Base-by-base conservation (phyloP, 2,329 filamentous ascomycete species). In the Trichoderma endophyticum region DNA sequence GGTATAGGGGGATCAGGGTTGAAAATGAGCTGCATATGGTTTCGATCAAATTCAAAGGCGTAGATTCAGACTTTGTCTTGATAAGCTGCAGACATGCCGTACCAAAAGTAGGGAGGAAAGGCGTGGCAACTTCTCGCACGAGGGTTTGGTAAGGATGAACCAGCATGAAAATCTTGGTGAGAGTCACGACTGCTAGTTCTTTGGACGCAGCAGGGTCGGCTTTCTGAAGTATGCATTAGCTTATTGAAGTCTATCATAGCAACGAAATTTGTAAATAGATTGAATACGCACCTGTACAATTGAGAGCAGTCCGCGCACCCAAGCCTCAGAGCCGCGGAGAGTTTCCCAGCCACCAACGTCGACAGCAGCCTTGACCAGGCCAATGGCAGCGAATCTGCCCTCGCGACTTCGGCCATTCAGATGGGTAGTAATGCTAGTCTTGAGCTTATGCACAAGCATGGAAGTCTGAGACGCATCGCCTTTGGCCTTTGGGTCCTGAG, bases 291-390 rank as follows among this genome's bases (percentile, higher is more conserved):
- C 92, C 80, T 91, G 90, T 48, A 98, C 80, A 69, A 97, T 88
- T 1, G 88, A 87, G 66, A 98, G 82, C 36, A 98, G 83, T n/a
- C 89, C 90, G 75, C 88, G 86, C 73, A 96, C 90, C 93, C 95
- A 97, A 3, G 90, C 86, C 76, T 91, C 90, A 39, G 89, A 89
- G 68, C 89, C 90, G 74, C 91, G 90, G 72, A 98, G 85, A 72
- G 92, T 89, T 78, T 97, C 93, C 90, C 92, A 94, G 60, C 94
- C 94, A 28, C 94, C 94, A 54, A 92, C 89, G 77, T 98, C 95
- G 57, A 97, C 85, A 5, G 91, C 85, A 4, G 92, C 89, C 83
- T 98, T 98, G 80, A 94, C 88, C 63, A 98, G 82, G 18, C 92
- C 90, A 57, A 93, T 89, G 7, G 91, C 94, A 21, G 91, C 88